Percentiles rank a stretch among this genome's conserved stretches.
Evolutionary conservation across 2,329 filamentous ascomycete species (phyloP).

Genomic region (Zymoseptoria crescenta): DNA sequence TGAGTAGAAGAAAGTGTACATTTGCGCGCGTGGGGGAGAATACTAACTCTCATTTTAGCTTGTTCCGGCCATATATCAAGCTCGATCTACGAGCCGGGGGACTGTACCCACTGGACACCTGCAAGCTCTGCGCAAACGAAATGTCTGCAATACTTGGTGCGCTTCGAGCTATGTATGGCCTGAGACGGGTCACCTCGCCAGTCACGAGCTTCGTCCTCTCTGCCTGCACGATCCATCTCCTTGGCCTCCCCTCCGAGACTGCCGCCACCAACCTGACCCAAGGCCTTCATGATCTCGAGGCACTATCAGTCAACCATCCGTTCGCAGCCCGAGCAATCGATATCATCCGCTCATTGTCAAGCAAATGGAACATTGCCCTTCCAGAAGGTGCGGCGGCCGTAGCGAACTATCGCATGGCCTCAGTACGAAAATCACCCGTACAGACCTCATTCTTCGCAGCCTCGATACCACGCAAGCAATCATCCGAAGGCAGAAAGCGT

Average conservation of each 20-base stretch:
- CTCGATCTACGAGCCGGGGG: constrained; percentile 50
- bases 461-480: constrained; percentile 22
- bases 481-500: constrained; percentile 14
- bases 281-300: constrained; percentile 35
- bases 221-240: constrained; percentile 37
- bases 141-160: constrained; percentile 36
- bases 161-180: constrained; percentile 38
- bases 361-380: constrained; percentile 37
- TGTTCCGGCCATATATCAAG: constrained; percentile 67
- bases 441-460: constrained; percentile 26
- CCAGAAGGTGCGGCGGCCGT: constrained; percentile 31
- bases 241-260: constrained; percentile 34
- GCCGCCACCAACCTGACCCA: constrained; percentile 35
- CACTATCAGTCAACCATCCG: constrained; percentile 37
- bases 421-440: constrained; percentile 14
- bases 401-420: constrained; percentile 20
- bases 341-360: constrained; percentile 36
- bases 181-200: constrained; percentile 34
- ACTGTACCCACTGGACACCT: constrained; percentile 58
- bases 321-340: constrained; percentile 38
- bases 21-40: constrained; percentile 25
- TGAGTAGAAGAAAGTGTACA: constrained; percentile 39
- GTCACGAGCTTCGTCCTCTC: constrained; percentile 37
- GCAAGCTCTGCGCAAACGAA: constrained; percentile 43
- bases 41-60: constrained; percentile 59